Percentiles rank a stretch among this genome's conserved stretches.
These are phyloP conservation scores for Gloeostereum incarnatum DNA, from an alignment of 768 basidiomycete species.

Conservation along the genomic window DNA sequence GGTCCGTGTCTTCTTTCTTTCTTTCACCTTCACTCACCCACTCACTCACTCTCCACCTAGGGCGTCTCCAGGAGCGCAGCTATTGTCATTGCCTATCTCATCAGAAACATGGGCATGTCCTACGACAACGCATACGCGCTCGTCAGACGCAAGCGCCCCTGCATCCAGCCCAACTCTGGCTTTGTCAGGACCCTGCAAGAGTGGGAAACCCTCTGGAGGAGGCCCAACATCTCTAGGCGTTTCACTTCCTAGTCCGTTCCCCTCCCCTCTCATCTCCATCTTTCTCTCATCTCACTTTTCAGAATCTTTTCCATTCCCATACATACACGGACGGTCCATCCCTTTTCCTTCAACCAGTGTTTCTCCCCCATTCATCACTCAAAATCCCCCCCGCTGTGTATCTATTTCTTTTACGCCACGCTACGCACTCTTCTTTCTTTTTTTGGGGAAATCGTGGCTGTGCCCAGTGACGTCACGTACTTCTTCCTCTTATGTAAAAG, in stretches of 20 bases:
- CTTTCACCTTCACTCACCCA: constrained; percentile 5
- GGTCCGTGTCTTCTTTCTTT: constrained; percentile 30
- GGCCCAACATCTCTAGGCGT: constrained; percentile 2
- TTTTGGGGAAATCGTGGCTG: too few species aligned
- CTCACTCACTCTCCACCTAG: constrained; percentile 22
- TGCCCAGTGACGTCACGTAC: too few species aligned
- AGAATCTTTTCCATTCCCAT: too few species aligned
- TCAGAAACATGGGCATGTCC: constrained; percentile 62
- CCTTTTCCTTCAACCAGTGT: too few species aligned
- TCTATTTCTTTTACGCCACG: too few species aligned
- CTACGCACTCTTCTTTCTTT: too few species aligned
- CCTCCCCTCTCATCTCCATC: constrained; percentile 18
- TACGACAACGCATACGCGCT: constrained; percentile 56
- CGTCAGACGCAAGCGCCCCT: constrained; percentile 57
- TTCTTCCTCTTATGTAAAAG: too few species aligned
- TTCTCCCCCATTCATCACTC: too few species aligned
- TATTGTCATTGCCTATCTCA: constrained; percentile 76
- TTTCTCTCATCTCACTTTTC: too few species aligned
- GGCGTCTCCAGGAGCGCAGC: constrained; percentile 73
- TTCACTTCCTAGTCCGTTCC: constrained; percentile 1
- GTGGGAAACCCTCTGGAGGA: constrained; percentile 37
- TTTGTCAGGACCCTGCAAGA: constrained; percentile 53
- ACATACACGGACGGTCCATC: too few species aligned
- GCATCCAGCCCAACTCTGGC: constrained; percentile 71
- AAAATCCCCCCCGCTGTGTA: too few species aligned